Evolutionary conservation across 148 eudicot genomes (phyloP).

Genomic region (Salicornia ramosissima): DNA sequence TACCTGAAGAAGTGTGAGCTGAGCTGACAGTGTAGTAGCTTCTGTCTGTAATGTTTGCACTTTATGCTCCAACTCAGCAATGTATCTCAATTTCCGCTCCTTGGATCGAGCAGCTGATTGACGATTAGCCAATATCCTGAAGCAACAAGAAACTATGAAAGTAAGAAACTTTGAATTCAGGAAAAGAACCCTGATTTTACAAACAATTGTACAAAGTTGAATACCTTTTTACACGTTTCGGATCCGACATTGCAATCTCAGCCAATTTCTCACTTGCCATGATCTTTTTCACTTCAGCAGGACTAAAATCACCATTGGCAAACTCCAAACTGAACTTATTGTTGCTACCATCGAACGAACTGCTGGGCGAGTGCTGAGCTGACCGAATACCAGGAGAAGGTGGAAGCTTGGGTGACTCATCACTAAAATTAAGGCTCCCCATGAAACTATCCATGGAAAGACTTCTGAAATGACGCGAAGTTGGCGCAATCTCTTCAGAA

Average conservation of each 20-base stretch:
- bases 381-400: constrained; percentile 32
- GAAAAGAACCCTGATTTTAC: neutral
- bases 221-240: constrained; percentile 53
- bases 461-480: constrained; percentile 39
- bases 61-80: constrained; percentile 49
- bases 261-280: constrained; percentile 50
- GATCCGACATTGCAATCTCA: constrained; percentile 47
- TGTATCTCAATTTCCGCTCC: constrained; percentile 43
- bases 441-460: constrained; percentile 53
- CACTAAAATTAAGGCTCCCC: constrained; percentile 38
- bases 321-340: constrained; percentile 35
- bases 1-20: constrained; percentile 44
- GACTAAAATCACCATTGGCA: constrained; percentile 42
- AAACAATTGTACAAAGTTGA: neutral
- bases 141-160: neutral
- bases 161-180: neutral
- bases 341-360: constrained; percentile 32
- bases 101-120: constrained; percentile 51
- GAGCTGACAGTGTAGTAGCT: constrained; percentile 40
- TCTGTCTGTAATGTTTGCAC: constrained; percentile 45
- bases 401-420: constrained; percentile 30
- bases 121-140: constrained; percentile 56
- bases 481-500: constrained; percentile 28
- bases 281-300: constrained; percentile 43
- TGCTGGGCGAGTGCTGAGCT: constrained; percentile 35